Evolutionary conservation across 2,329 filamentous ascomycete genomes (phyloP).

Genomic region (Paramyrothecium roridum): DNA sequence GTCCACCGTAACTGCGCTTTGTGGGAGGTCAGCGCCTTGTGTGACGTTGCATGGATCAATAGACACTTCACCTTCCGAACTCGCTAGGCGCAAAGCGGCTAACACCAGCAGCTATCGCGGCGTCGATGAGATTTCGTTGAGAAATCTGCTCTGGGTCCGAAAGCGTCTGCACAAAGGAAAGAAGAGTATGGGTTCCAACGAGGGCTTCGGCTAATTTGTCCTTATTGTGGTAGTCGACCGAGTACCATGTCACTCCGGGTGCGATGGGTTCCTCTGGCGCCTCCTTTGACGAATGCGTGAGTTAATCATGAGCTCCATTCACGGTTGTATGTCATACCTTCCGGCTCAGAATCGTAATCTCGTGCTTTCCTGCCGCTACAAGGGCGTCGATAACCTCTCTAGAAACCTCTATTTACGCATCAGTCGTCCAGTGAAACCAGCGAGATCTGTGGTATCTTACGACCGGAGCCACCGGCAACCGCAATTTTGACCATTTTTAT

Average conservation of each 20-base stretch:
- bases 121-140: conserved; percentile 47
- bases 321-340: conserved; percentile 23
- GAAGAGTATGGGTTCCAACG: conserved; percentile 45
- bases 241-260: conserved; percentile 32
- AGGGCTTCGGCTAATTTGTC: conserved; percentile 32
- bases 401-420: conserved; percentile 40
- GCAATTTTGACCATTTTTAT: conserved; percentile 19
- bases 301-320: not conserved
- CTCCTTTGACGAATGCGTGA: not conserved
- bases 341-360: conserved; percentile 48
- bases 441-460: conserved; percentile 1
- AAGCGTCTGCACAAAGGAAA: conserved; percentile 45
- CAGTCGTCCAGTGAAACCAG: not conserved
- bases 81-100: conserved; percentile 61
- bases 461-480: conserved; percentile 16
- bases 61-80: conserved; percentile 37
- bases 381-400: conserved; percentile 49
- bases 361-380: conserved; percentile 44
- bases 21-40: not conserved
- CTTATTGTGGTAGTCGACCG: conserved; percentile 39
- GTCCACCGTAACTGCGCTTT: conserved; percentile 15
- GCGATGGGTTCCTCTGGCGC: conserved; percentile 5
- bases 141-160: conserved; percentile 28
- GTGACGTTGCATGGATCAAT: not conserved
- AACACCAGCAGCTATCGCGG: conserved; percentile 54